Base-by-base conservation (phyloP, 176 grass and related monocot species). In the Avena insularis region DNA sequence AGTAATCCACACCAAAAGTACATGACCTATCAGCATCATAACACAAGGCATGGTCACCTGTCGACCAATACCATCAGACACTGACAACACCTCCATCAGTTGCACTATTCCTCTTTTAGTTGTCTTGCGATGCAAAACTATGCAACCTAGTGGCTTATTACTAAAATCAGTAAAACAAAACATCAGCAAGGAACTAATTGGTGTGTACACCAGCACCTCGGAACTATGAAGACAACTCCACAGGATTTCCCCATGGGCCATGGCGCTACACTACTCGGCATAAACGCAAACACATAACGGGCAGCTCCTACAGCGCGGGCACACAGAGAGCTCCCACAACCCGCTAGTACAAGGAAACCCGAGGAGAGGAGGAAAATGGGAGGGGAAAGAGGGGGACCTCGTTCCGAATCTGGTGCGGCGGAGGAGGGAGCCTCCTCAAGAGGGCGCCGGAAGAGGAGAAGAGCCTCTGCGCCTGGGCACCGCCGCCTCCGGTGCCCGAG, bases 1-100 rank as follows among this genome's bases (percentile, higher is more conserved):
- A 93, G 91, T 95, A 95, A 93, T 88, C 90, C 78, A 91, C 23
- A 91, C 46, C 83, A 91, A 88, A 85, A 81, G 19, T 11, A 56
- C 0, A 82, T 45, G 48, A 19, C 29, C 64, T 57, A 70, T 91
- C 82, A 91, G 86, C 33, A 82, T 47, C 33, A 82, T 47, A 63
- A 35, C 31, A 35, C 46, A 82, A 59, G 54, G 16, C 54, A 2
- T 19, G 54, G 54, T 56, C 5, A 13, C 16, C 15, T 56, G 54
- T 56, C 16, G 5, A 57, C 3, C 54, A 56, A 19, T 56, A 19
- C 54, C 54, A 56, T 56, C 7, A 56, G 16, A 56, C 19, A 19
- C 54, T 56, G 55, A 20, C 55, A 19, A 19, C 61, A 13, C 61
- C 5, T 20, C 53, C 16, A 56, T 19, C 16, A 7, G 53, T 57